These are phyloP conservation scores for Tetracladium setigerum DNA, from an alignment of 495 filamentous ascomycete genomes.

Conservation along the genomic window DNA sequence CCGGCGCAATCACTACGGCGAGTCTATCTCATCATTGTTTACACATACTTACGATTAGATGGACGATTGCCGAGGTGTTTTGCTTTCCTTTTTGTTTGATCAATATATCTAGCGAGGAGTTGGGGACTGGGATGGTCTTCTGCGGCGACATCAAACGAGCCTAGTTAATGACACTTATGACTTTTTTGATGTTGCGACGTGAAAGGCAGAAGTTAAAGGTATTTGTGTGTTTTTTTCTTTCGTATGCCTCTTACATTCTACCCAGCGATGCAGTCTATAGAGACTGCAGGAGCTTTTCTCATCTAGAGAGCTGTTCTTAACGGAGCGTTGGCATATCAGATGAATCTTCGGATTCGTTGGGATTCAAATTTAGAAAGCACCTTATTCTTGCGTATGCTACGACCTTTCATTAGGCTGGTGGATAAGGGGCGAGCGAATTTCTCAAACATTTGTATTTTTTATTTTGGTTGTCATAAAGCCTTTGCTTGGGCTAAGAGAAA, in stretches of 20 bases:
- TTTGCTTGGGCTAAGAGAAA: no score
- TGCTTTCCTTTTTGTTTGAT: slow-evolving; percentile 10
- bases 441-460: slow-evolving; percentile 14
- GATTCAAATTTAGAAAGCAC: slow-evolving; percentile 19
- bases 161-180: neutral
- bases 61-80: slow-evolving; percentile 3
- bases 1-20: slow-evolving; percentile 85
- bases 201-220: neutral
- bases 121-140: neutral
- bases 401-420: slow-evolving; percentile 24
- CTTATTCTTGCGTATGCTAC: slow-evolving; percentile 19
- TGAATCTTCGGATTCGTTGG: slow-evolving; percentile 16
- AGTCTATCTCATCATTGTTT: slow-evolving; percentile 82
- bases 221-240: slow-evolving; percentile 5
- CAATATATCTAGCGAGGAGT: slow-evolving; percentile 22
- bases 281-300: slow-evolving; percentile 55
- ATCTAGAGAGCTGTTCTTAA: slow-evolving; percentile 49
- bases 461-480: no score
- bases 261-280: slow-evolving; percentile 63
- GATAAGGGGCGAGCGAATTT: slow-evolving; percentile 27
- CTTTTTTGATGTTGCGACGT: no score
- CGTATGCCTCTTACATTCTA: slow-evolving; percentile 3
- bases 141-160: no score
- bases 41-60: slow-evolving; percentile 55
- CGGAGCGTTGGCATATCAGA: slow-evolving; percentile 57